Conservation (phyloP, 2,329 filamentous ascomycete species). For the Teratosphaeria gauchensis region DNA sequence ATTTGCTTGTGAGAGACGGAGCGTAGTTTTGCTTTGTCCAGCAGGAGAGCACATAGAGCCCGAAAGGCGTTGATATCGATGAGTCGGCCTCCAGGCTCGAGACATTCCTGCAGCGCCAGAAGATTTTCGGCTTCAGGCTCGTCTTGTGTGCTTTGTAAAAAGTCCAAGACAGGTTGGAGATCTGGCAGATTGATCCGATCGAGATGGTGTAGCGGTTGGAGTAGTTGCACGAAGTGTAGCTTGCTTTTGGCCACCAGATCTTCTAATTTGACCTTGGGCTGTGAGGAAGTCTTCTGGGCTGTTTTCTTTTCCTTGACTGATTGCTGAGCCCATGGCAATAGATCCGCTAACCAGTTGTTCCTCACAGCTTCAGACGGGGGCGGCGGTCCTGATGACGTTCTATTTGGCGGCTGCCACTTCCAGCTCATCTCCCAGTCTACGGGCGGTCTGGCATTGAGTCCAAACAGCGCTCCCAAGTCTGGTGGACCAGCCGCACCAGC, state of each 20-base stretch:
- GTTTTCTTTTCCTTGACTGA: not conserved
- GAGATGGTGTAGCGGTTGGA: slow-evolving; percentile 2
- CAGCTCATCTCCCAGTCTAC: slow-evolving; percentile 14
- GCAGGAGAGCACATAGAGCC: slow-evolving; percentile 1
- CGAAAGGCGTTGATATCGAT: not conserved
- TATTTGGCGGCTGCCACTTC: slow-evolving; percentile 17
- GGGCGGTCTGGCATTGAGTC: slow-evolving; percentile 9
- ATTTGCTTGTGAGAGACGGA: slow-evolving; percentile 5
- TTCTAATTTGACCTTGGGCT: not conserved
- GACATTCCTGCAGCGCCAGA: slow-evolving; percentile 13
- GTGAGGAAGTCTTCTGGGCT: not conserved
- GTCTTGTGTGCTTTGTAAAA: slow-evolving; percentile 16
- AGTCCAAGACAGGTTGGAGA: slow-evolving; percentile 10
- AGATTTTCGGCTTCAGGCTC: slow-evolving; percentile 17
- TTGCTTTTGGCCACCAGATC: slow-evolving; percentile 10
- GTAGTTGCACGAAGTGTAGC: slow-evolving; percentile 12
- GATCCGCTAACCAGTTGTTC: not conserved
- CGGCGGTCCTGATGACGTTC: not conserved
- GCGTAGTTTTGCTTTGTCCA: slow-evolving; percentile 13
- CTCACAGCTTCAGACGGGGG: not conserved
- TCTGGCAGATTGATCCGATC: not conserved
- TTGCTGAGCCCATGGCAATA: not conserved
- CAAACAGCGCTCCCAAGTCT: slow-evolving; percentile 23
- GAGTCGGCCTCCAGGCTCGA: not conserved
- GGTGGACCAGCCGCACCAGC: slow-evolving; percentile 6